A percentile compares a stretch with the other conserved stretches of the same genome.
These are phyloP conservation scores for Phaeomoniella chlamydospora DNA, from an alignment of 2,329 filamentous ascomycete genomes.

Conservation along the genomic window DNA sequence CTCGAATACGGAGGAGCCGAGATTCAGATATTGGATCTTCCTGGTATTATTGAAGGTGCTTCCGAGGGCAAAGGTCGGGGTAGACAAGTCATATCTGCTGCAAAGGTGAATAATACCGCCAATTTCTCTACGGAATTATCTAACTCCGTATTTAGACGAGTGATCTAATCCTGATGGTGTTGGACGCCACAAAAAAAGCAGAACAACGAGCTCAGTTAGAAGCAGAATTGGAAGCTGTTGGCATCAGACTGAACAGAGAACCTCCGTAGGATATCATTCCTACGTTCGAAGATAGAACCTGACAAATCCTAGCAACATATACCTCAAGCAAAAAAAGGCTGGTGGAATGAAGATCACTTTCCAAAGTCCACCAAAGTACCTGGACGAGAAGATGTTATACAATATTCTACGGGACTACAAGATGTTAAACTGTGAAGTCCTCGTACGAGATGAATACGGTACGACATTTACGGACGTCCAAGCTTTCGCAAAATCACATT, in stretches of 20 bases:
- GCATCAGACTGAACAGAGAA: constrained; percentile 81
- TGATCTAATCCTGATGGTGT: constrained; percentile 89
- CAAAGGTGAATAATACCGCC: constrained; percentile 48
- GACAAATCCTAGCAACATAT: constrained; percentile 60
- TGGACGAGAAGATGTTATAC: constrained; percentile 97
- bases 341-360: constrained; percentile 99
- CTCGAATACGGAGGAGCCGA: constrained; percentile 96
- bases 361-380: constrained; percentile 68
- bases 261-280: constrained; percentile 51
- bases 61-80: constrained; percentile 91
- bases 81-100: constrained; percentile 90
- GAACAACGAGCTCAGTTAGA: constrained; percentile 85
- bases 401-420: constrained; percentile 98
- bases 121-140: background rate
- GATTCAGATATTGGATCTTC: constrained; percentile 93
- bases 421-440: constrained; percentile 91
- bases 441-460: constrained; percentile 83
- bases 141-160: constrained; percentile 53
- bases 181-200: constrained; percentile 91
- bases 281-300: background rate
- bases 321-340: constrained; percentile 87
- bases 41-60: constrained; percentile 95
- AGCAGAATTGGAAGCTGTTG: constrained; percentile 85
- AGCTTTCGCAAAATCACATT: too few species aligned
- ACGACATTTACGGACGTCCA: too few species aligned